A percentile compares a stretch with the other conserved stretches of the same genome.
Conservation (phyloP, 257 asterid genomes). For the Solanum piurae region DNA sequence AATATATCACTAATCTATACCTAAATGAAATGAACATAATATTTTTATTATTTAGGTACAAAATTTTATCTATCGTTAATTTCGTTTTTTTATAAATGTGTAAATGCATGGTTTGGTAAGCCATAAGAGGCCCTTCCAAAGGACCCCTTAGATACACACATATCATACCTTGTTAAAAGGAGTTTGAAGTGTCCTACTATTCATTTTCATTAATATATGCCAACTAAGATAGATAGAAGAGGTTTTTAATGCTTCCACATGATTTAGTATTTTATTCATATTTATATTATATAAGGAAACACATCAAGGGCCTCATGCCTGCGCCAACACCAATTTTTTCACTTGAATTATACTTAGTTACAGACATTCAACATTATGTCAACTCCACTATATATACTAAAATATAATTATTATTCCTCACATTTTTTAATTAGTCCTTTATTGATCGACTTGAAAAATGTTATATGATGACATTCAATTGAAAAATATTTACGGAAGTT, state of each 20-base stretch:
- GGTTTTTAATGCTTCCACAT: not conserved
- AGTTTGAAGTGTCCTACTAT: not conserved
- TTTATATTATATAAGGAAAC: not conserved
- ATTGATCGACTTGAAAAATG: not conserved
- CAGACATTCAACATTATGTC: too few relatives aligned
- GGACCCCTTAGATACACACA: not conserved
- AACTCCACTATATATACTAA: not conserved
- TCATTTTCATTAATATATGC: not conserved
- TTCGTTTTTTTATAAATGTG: not conserved
- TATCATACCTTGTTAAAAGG: not conserved
- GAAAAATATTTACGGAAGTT: not conserved
- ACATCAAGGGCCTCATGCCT: not conserved
- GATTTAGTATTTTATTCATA: too few relatives aligned
- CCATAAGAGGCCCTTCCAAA: not conserved
- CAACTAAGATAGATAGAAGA: not conserved
- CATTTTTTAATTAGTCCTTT: not conserved
- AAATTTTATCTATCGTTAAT: not conserved
- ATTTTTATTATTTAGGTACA: not conserved
- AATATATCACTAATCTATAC: not conserved
- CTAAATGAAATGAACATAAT: not conserved
- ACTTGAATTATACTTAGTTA: not conserved
- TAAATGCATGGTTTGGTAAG: not conserved
- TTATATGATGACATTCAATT: not conserved
- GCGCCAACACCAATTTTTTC: not conserved
- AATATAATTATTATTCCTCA: not conserved